Base-by-base conservation (phyloP, 2,329 filamentous ascomycete genomes). In the Ophiostoma himal-ulmi region DNA sequence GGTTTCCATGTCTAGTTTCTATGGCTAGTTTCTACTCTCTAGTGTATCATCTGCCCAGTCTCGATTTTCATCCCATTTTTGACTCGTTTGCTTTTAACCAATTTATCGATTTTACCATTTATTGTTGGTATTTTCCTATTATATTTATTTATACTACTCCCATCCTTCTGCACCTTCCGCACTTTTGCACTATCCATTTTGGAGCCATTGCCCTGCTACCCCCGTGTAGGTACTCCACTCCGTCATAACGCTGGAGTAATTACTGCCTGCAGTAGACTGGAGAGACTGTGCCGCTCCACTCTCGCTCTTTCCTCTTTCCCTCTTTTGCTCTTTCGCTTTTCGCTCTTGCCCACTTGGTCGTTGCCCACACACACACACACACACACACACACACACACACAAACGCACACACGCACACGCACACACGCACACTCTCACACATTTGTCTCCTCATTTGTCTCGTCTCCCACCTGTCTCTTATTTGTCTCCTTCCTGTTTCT, bases 91-190 rank as follows among this genome's bases (percentile, higher is more conserved):
- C 22, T 30, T 17, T 34, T 17, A 26, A 17, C 34, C 60, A n/a
- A 36, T 64, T 64, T 64, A 64, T 64, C 60, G 60, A 64, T 8
- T 64, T 64, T 20, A 64, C 34, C 34, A 37, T 64, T 64, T 64
- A 37, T 64, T 64, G 39, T 64, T 64, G 14, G 30, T n/a, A 36
- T n/a, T 37, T 36, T 64, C 5, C 30, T 30, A 20, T 20, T 64
- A 39, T 37, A 10, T 37, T 36, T 64, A 34, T 1, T 14, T n/a
- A 2, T n/a, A 7, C 11, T 48, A 3, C 17, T 6, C 44, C 41
- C 13, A 14, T 14, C 41, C 41, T 44, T 5, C 41, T 30, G 30
- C 30, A 30, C 30, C 30, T 44, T 17, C 17, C 17, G 17, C 17
- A 6, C 44, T 17, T 7, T 5, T 48, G 44, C 44, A 48, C 44